Conservation (phyloP, 2,329 filamentous ascomycete species). For the Diaporthe sp. region DNA sequence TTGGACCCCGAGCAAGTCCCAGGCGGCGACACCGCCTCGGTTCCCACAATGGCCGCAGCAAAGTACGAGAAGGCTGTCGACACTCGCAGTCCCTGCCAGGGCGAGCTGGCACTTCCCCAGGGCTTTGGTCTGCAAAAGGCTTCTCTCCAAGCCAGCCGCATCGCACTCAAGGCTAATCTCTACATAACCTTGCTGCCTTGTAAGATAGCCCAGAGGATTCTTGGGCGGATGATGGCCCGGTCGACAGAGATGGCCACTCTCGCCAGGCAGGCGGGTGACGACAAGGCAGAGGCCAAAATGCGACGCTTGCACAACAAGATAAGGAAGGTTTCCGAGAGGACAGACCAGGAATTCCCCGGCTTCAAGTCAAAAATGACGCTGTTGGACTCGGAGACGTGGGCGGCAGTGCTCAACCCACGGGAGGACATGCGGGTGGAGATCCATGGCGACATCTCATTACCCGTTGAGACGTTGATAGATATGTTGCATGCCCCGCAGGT, state of each 20-base stretch:
- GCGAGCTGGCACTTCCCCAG: neutral
- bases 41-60: neutral
- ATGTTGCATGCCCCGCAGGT: neutral
- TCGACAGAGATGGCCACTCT: neutral
- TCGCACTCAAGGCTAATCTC: neutral
- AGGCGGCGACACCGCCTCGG: neutral
- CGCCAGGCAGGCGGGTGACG: neutral
- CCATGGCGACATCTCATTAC: neutral
- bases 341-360: neutral
- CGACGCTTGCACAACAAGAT: neutral
- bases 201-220: neutral
- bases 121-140: neutral
- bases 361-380: slow-evolving; percentile 1
- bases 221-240: neutral
- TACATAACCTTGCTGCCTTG: neutral
- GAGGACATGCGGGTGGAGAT: neutral
- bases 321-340: slow-evolving; percentile 8
- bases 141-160: neutral
- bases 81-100: neutral
- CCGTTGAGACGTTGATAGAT: slow-evolving; percentile 1
- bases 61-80: neutral
- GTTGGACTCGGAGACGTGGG: slow-evolving; percentile 17
- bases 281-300: neutral
- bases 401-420: neutral
- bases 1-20: slow-evolving; percentile 1